Evolutionary conservation across 352 stramenopile species (phyloP).

Genomic region (Nothophytophthora sp.): DNA sequence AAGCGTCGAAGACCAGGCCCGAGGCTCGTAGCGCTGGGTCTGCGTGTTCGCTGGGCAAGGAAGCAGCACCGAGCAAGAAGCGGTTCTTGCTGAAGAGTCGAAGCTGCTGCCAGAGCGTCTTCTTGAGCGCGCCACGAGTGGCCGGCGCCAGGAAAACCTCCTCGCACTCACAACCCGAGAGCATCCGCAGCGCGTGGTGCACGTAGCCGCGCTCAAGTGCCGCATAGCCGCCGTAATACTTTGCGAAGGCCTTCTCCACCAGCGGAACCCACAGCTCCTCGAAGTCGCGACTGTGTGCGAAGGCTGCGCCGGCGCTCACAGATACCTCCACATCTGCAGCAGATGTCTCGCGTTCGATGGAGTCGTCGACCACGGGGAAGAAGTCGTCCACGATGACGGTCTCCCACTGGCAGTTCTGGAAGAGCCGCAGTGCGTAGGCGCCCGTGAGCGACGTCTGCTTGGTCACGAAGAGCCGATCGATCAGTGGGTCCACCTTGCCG

Average conservation of each 20-base stretch:
- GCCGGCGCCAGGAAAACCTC: constrained; percentile 88
- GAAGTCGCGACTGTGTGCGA: constrained; percentile 87
- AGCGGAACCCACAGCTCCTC: constrained; percentile 93
- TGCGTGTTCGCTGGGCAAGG: constrained; percentile 80
- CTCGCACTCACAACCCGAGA: constrained; percentile 88
- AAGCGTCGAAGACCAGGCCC: constrained; percentile 89
- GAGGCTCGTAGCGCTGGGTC: constrained; percentile 90
- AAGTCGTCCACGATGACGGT: constrained; percentile 92
- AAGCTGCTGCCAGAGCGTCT: constrained; percentile 91
- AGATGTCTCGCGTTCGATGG: constrained; percentile 16
- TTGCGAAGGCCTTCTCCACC: constrained; percentile 93
- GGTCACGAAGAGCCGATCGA: constrained; percentile 90
- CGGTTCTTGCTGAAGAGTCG: constrained; percentile 83
- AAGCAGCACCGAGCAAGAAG: constrained; percentile 92
- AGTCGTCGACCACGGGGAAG: constrained; percentile 82
- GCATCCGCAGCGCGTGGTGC: constrained; percentile 87
- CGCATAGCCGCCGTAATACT: constrained; percentile 91
- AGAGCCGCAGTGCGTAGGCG: constrained; percentile 91
- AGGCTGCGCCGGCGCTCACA: constrained; percentile 76
- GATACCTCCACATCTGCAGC: constrained; percentile 13
- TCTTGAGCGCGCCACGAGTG: constrained; percentile 84
- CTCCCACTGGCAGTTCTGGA: constrained; percentile 93
- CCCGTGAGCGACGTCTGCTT: constrained; percentile 91
- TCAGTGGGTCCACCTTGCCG: constrained; percentile 86
- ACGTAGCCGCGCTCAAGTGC: constrained; percentile 87